Evolutionary conservation across 768 basidiomycete species (phyloP), one percentile per base, ranked within the genome.

Genomic region (Leccinum truebloodii): DNA sequence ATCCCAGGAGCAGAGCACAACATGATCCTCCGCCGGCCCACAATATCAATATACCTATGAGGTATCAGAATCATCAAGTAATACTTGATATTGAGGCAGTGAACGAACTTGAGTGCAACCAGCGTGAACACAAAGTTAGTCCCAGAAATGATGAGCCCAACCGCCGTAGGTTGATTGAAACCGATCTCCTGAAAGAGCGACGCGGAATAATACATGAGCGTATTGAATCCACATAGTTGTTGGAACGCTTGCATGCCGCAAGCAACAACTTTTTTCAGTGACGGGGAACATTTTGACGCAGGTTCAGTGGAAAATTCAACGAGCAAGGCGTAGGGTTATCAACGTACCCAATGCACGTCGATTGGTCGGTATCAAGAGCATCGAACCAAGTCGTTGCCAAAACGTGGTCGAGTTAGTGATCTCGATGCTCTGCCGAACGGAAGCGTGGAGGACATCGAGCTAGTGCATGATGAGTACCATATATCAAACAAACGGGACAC

Each of bases 201-300:
- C 4, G 90, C 87, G 22, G 87, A 88, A 68, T 88, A 87, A 67
- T 82, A 85, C 83, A 86, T 85, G 59, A 92, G 80, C 0, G 91
- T 90, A 67, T 93, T 92, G 79, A 92, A 92, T 2, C 92, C 92
- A 62, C 86, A 92, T 0, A 93, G 79, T 69, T 93, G 92, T 69
- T 94, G 92, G 73, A 86, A 87, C 0, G 88, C 90, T 75, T 93
- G 91, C 73, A 93, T 84, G 49, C 88, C 91, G 68, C 89, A 90
- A 10, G 83, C 88, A 14, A 94, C 80, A 63, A 89, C 88, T 90
- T 59, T 59, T 26, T 26, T 55, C 39, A 6, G 4, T 3, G 6
- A 22, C 37, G 34, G 3, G 22, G n/a, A 20, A 7, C 10, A 2
- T 18, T 13, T 30, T 6, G 14, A 37, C 1, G 6, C 24, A 59